A percentile compares a stretch with the other conserved stretches of the same genome.
Evolutionary conservation across 306 rosid species (phyloP).

Genomic region (Trichosanthes truncata): DNA sequence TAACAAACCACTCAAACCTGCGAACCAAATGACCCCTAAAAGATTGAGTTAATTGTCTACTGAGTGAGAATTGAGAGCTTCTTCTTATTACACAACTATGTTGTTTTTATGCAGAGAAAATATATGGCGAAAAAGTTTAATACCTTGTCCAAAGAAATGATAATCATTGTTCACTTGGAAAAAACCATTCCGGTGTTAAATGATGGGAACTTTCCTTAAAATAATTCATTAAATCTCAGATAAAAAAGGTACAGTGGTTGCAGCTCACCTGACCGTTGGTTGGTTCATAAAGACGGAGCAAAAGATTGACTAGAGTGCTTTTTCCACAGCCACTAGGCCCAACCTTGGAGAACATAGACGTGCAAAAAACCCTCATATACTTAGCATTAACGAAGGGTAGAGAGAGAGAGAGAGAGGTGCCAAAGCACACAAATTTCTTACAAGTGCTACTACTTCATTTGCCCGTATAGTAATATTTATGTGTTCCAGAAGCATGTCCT

Average conservation of each 20-base stretch:
- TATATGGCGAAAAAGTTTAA: background rate
- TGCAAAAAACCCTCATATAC: slow-evolving; percentile 10
- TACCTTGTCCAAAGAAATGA: background rate
- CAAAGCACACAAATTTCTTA: slow-evolving; percentile 23
- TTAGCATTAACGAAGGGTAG: slow-evolving; percentile 10
- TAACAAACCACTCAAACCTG: too few species aligned
- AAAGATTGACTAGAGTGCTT: slow-evolving; percentile 39
- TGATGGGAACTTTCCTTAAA: background rate
- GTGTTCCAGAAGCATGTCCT: slow-evolving; percentile 48
- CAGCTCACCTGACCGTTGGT: slow-evolving; percentile 29
- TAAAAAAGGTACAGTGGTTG: background rate
- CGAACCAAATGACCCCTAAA: too few species aligned
- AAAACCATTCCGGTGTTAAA: background rate
- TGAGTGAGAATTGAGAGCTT: background rate
- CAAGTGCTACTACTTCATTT: slow-evolving; percentile 71
- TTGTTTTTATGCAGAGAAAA: background rate
- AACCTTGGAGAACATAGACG: slow-evolving; percentile 21
- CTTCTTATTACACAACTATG: background rate
- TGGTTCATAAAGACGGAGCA: slow-evolving; percentile 41
- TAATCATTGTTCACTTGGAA: background rate
- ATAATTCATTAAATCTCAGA: background rate
- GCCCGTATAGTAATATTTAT: slow-evolving; percentile 44
- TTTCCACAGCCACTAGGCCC: slow-evolving; percentile 37
- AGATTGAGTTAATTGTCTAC: background rate
- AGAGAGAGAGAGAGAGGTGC: background rate